Percentiles rank a stretch among this genome's conserved stretches.
Evolutionary conservation across 2,329 filamentous ascomycete species (phyloP).

Genomic region (Zopfia rhizophila): DNA sequence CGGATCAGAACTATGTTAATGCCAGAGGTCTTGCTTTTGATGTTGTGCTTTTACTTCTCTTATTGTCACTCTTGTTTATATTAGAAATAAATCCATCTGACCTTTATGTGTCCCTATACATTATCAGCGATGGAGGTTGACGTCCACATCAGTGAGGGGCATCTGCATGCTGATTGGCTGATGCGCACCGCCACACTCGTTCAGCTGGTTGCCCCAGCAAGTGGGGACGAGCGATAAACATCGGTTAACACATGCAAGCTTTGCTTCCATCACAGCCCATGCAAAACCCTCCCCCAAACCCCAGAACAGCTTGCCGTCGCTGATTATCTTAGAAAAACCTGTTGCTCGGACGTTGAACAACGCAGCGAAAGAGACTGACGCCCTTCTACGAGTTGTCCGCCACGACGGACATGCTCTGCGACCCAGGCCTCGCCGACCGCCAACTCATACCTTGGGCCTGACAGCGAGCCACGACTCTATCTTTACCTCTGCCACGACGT

Average conservation of each 20-base stretch:
- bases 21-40: no score
- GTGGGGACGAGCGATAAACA: background rate
- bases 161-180: no score
- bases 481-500: slow-evolving; percentile 43
- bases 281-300: background rate
- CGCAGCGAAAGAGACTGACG: slow-evolving; percentile 37
- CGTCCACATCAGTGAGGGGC: no score
- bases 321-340: no score
- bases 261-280: background rate
- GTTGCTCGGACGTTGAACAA: slow-evolving; percentile 22
- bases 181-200: no score
- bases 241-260: background rate
- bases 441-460: slow-evolving; percentile 31
- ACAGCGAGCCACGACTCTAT: slow-evolving; percentile 22
- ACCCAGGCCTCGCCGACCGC: slow-evolving; percentile 27
- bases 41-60: no score
- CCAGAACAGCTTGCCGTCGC: background rate
- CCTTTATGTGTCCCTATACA: no score
- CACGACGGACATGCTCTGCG: slow-evolving; percentile 43
- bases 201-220: slow-evolving; percentile 1
- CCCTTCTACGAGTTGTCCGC: slow-evolving; percentile 43
- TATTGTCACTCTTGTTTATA: no score
- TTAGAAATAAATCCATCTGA: no score
- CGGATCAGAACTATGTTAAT: no score
- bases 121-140: no score